Conservation (phyloP, 192 early-diverging fungal species). For the Coemansia sp. region DNA sequence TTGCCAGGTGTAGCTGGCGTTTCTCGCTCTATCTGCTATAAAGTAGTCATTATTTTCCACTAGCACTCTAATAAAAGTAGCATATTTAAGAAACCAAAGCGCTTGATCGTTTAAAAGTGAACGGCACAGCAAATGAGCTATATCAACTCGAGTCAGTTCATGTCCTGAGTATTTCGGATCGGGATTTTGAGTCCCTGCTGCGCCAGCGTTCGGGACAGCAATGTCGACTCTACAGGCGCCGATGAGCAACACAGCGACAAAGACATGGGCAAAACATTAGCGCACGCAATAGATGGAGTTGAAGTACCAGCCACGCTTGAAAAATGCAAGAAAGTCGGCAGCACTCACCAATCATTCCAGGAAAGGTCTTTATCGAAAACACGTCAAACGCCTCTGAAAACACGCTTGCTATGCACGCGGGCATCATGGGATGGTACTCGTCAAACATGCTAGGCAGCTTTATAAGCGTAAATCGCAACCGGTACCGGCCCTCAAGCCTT, state of each 20-base stretch:
- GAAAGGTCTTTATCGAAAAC: constrained; percentile 78
- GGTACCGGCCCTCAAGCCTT: constrained; percentile 67
- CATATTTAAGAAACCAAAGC: background rate
- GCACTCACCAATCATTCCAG: constrained; percentile 73
- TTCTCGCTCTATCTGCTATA: background rate
- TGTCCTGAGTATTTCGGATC: constrained; percentile 63
- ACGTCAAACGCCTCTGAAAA: constrained; percentile 70
- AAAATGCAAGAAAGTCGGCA: too few relatives aligned
- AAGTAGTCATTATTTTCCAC: background rate
- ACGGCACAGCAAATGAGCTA: too few relatives aligned
- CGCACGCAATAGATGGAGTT: background rate
- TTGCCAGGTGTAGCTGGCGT: constrained; percentile 13
- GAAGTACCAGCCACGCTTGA: background rate
- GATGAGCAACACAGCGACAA: background rate
- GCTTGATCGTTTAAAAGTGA: too few relatives aligned
- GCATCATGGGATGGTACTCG: constrained; percentile 46
- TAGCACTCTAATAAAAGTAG: background rate
- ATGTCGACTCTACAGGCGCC: constrained; percentile 70
- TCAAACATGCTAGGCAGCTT: constrained; percentile 58
- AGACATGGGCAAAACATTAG: background rate
- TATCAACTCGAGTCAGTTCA: constrained; percentile 11
- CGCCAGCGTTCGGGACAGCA: constrained; percentile 72
- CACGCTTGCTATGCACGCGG: constrained; percentile 51
- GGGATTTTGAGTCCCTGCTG: constrained; percentile 76
- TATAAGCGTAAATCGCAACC: constrained; percentile 64